Evolutionary conservation across 495 filamentous ascomycete genomes (phyloP).

Genomic region (Neurospora sp.): DNA sequence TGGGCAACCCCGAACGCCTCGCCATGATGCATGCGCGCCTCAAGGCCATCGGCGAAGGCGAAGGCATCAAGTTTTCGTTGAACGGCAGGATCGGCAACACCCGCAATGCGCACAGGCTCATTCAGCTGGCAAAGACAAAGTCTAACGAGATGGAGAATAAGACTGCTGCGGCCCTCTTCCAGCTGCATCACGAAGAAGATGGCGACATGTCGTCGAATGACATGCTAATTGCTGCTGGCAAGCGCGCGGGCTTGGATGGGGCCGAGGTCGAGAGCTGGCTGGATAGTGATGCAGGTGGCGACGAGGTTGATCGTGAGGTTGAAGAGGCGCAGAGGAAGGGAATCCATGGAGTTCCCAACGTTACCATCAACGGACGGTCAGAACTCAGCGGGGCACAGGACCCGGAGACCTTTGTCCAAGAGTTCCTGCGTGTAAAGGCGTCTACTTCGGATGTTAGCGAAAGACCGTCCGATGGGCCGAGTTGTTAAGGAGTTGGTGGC

Average conservation of each 20-base stretch:
- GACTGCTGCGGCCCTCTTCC: conserved; percentile 60
- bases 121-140: conserved; percentile 57
- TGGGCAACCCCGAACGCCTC: conserved; percentile 41
- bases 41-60: conserved; percentile 42
- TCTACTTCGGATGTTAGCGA: conserved; percentile 10
- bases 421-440: conserved; percentile 43
- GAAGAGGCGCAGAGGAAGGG: conserved; percentile 43
- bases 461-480: not conserved
- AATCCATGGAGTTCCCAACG: conserved; percentile 66
- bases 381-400: conserved; percentile 58
- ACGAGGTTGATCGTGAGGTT: conserved; percentile 63
- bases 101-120: conserved; percentile 62
- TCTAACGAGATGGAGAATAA: conserved; percentile 45
- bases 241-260: conserved; percentile 52
- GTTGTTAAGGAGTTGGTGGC: conserved; percentile 1
- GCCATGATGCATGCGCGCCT: conserved; percentile 49
- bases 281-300: conserved; percentile 50
- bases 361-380: conserved; percentile 53
- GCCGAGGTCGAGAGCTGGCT: conserved; percentile 53
- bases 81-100: conserved; percentile 70
- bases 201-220: conserved; percentile 61
- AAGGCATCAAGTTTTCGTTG: conserved; percentile 65
- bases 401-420: conserved; percentile 41
- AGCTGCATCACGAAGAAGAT: conserved; percentile 65
- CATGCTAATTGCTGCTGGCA: conserved; percentile 49